A percentile compares a stretch with the other conserved stretches of the same genome.
These are phyloP conservation scores for Talaromyces sp. DNA, from an alignment of 2,329 filamentous ascomycete species.

Conservation along the genomic window DNA sequence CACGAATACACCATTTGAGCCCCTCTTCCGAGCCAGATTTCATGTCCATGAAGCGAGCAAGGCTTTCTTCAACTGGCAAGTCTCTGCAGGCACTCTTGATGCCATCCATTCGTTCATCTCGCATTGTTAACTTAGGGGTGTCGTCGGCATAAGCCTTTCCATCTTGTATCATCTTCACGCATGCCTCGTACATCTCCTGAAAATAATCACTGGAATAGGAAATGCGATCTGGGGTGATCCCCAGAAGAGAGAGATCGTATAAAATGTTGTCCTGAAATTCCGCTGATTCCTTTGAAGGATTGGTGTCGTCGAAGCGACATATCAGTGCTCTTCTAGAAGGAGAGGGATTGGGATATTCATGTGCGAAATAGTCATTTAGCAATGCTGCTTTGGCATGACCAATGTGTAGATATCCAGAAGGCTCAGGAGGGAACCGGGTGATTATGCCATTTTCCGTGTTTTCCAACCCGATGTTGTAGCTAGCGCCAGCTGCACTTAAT, in stretches of 20 bases:
- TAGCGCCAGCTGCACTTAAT: constrained; percentile 70
- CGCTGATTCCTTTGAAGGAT: too few species aligned
- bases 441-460: constrained; percentile 84
- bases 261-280: too few species aligned
- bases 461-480: constrained; percentile 80
- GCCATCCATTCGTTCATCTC: constrained; percentile 41
- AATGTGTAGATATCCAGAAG: constrained; percentile 90
- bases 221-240: too few species aligned
- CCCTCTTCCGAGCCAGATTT: constrained; percentile 76
- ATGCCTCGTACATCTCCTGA: too few species aligned
- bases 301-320: too few species aligned
- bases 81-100: constrained; percentile 55
- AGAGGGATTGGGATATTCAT: too few species aligned
- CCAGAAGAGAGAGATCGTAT: too few species aligned
- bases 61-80: constrained; percentile 70
- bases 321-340: too few species aligned
- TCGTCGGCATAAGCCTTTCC: constrained; percentile 92
- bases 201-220: too few species aligned
- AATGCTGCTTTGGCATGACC: too few species aligned
- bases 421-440: constrained; percentile 91
- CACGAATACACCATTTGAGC: constrained; percentile 80
- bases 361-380: too few species aligned
- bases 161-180: too few species aligned
- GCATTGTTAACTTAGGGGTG: constrained; percentile 77
- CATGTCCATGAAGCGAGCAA: constrained; percentile 88